phyloP scores from a whole-genome alignment of 306 rosid species.

The Quercus agrifolia region DNA sequence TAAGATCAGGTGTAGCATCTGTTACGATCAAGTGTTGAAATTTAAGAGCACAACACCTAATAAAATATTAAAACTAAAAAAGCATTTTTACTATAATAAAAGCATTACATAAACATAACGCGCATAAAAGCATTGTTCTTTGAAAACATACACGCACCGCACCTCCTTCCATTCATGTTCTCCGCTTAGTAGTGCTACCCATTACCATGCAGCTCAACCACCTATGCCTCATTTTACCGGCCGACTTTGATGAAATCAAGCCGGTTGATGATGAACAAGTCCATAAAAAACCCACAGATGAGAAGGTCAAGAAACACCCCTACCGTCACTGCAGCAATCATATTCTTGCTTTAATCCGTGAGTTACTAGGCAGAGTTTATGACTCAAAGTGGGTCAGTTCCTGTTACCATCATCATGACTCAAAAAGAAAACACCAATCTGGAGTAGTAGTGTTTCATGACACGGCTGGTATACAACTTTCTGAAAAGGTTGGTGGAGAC shows the following conservation, averaged over 20 bases:
- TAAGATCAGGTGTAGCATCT: too few relatives aligned
- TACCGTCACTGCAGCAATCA: constrained; percentile 42
- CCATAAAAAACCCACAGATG: constrained; percentile 21
- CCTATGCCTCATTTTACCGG: constrained; percentile 60
- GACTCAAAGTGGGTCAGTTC: constrained; percentile 26
- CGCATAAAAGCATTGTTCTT: background rate
- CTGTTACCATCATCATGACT: constrained; percentile 16
- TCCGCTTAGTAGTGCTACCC: constrained; percentile 9
- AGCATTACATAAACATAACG: background rate
- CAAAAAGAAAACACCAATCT: constrained; percentile 15
- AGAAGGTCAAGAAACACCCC: constrained; percentile 14
- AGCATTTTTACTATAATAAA: background rate
- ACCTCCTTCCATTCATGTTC: constrained; percentile 31
- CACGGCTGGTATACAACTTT: constrained; percentile 73
- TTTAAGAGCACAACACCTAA: constrained; percentile 12
- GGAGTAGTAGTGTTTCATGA: constrained; percentile 49
- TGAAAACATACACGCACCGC: too few relatives aligned
- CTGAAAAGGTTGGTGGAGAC: constrained; percentile 60
- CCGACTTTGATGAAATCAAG: constrained; percentile 44
- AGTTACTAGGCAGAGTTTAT: constrained; percentile 37
- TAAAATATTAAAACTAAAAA: background rate
- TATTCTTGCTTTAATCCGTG: constrained; percentile 39
- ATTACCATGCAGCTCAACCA: constrained; percentile 46
- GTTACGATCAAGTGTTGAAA: constrained; percentile 25
- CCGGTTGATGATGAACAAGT: constrained; percentile 24